Evolutionary conservation across 305 asterid genomes (phyloP).

Genomic region (Fraxinus nigra): DNA sequence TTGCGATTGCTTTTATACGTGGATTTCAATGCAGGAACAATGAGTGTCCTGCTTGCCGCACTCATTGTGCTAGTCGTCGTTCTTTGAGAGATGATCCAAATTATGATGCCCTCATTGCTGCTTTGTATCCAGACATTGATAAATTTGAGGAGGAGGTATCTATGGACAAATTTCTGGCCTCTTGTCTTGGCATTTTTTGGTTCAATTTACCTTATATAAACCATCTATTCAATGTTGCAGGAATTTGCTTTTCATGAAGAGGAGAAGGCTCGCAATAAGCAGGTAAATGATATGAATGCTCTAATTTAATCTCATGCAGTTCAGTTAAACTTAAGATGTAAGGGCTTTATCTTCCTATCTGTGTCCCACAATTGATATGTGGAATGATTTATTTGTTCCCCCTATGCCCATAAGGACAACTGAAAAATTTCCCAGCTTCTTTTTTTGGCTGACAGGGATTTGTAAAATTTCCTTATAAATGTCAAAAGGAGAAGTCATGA

Average conservation of each 20-base stretch:
- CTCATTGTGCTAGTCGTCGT: constrained; percentile 98
- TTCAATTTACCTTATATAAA: constrained; percentile 19
- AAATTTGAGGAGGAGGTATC: constrained; percentile 90
- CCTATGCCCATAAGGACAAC: neutral
- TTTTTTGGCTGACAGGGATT: neutral
- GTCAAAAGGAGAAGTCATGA: neutral
- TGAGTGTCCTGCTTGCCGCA: constrained; percentile 98
- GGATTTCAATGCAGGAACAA: constrained; percentile 65
- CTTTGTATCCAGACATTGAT: constrained; percentile 89
- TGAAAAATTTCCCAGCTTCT: neutral
- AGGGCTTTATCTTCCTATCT: neutral
- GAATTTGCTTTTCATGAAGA: constrained; percentile 94
- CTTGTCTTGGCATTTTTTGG: constrained; percentile 12
- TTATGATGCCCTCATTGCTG: constrained; percentile 81
- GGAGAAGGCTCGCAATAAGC: constrained; percentile 89
- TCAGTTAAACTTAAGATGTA: constrained; percentile 6
- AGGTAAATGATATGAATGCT: constrained; percentile 41
- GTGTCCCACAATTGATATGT: constrained; percentile 1
- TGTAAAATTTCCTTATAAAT: neutral
- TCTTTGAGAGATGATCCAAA: constrained; percentile 97
- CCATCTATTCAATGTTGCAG: constrained; percentile 39
- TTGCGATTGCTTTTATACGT: constrained; percentile 12
- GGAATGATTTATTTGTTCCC: constrained; percentile 6
- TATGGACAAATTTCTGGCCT: constrained; percentile 15
- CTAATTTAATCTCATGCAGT: neutral